phyloP scores from a whole-genome alignment of 306 rosid species.

The Luffa acutangula region DNA sequence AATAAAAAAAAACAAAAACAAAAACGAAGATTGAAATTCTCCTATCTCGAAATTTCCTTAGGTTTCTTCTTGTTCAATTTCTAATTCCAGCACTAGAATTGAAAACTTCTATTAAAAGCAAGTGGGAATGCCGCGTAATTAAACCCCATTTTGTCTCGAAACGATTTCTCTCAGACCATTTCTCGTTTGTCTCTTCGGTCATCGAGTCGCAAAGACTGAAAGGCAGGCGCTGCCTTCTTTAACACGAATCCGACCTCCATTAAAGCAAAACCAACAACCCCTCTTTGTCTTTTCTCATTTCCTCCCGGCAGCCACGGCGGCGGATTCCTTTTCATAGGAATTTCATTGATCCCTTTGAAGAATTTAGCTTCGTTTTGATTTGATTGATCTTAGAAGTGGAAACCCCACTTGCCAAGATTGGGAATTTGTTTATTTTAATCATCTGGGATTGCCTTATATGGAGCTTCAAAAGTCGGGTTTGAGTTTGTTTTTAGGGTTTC shows the following conservation, averaged over 20 bases:
- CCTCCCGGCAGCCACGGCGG: not conserved
- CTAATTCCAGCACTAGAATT: not conserved
- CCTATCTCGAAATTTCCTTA: not conserved
- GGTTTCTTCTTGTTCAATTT: not conserved
- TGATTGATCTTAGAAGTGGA: not conserved
- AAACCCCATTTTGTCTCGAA: not conserved
- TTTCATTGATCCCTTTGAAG: not conserved
- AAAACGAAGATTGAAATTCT: too few relatives aligned
- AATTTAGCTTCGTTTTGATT: not conserved
- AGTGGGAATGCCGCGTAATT: not conserved
- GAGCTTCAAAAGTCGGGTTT: slow-evolving; percentile 43
- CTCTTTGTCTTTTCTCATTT: not conserved
- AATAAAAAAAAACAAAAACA: too few relatives aligned
- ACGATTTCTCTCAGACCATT: not conserved
- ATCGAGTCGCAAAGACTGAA: not conserved
- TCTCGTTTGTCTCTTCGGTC: not conserved
- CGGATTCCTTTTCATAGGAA: not conserved
- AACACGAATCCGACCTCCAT: slow-evolving; percentile 4
- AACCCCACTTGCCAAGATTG: not conserved
- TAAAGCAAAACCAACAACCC: not conserved
- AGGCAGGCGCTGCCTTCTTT: not conserved
- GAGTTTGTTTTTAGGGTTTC: slow-evolving; percentile 54
- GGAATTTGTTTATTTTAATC: not conserved
- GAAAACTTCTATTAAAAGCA: not conserved
- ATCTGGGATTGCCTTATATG: slow-evolving; percentile 24